Evolutionary conservation across 2,329 filamentous ascomycete species (phyloP).

Genomic region (Neopestalotiopsis clavispora): DNA sequence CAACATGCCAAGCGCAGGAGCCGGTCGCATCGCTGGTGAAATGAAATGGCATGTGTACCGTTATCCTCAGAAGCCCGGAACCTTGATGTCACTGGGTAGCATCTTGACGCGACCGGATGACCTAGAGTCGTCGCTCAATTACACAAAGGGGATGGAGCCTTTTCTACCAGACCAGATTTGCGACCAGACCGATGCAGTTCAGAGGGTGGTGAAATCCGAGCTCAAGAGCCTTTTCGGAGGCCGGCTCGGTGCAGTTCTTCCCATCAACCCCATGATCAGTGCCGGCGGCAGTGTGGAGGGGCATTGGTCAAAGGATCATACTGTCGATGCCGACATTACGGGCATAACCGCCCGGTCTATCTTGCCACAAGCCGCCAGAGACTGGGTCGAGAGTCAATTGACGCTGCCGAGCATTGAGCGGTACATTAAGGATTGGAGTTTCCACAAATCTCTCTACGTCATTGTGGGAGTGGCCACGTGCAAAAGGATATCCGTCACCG

Average conservation of each 20-base stretch:
- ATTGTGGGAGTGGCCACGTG: background rate
- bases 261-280: background rate
- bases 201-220: background rate
- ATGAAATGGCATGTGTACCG: constrained; percentile 3
- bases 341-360: background rate
- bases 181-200: background rate
- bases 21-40: background rate
- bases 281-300: background rate
- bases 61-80: background rate
- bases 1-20: background rate
- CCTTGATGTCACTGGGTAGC: background rate
- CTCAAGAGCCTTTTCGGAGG: background rate
- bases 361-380: background rate
- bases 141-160: background rate
- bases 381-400: background rate
- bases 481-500: background rate
- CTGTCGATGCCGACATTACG: background rate
- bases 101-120: background rate
- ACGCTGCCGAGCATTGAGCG: background rate
- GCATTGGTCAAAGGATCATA: background rate
- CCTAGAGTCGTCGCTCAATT: background rate
- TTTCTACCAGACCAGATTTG: background rate
- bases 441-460: background rate
- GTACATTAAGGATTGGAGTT: background rate
- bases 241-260: background rate